These are phyloP conservation scores for Neonectria hederae DNA, from an alignment of 2,329 filamentous ascomycete species.

Conservation along the genomic window DNA sequence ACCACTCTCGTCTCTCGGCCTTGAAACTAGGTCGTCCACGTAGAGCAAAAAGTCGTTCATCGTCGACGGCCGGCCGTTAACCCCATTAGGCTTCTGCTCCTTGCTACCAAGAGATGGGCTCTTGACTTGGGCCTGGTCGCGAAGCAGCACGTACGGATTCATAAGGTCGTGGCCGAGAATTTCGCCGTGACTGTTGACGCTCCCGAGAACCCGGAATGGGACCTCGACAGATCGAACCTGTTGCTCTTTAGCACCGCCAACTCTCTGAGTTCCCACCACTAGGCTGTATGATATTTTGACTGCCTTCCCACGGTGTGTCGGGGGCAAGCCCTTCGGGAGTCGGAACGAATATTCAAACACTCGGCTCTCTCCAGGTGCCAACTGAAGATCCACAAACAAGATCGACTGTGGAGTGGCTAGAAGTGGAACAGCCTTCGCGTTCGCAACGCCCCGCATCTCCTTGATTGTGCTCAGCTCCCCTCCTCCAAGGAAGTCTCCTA, in stretches of 20 bases:
- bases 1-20: conserved; percentile 62
- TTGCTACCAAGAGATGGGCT: conserved; percentile 46
- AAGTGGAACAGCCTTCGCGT: conserved; percentile 86
- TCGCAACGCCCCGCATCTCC: conserved; percentile 90
- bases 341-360: conserved; percentile 88
- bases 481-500: conserved; percentile 86
- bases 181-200: conserved; percentile 88
- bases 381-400: conserved; percentile 89
- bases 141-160: conserved; percentile 89
- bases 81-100: conserved; percentile 41
- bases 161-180: conserved; percentile 94
- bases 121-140: conserved; percentile 79
- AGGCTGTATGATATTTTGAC: conserved; percentile 95
- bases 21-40: conserved; percentile 77
- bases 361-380: conserved; percentile 88
- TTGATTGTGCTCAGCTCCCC: conserved; percentile 92
- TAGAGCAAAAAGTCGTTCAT: conserved; percentile 78
- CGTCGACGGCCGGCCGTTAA: conserved; percentile 48
- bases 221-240: conserved; percentile 91
- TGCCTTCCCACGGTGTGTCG: conserved; percentile 87
- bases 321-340: conserved; percentile 88
- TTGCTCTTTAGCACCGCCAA: conserved; percentile 79
- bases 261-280: conserved; percentile 89
- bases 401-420: conserved; percentile 97
- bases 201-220: conserved; percentile 91